Percentiles rank a stretch among this genome's conserved stretches.
Conservation (phyloP, 2,329 filamentous ascomycete genomes). For the Monilinia polystroma region DNA sequence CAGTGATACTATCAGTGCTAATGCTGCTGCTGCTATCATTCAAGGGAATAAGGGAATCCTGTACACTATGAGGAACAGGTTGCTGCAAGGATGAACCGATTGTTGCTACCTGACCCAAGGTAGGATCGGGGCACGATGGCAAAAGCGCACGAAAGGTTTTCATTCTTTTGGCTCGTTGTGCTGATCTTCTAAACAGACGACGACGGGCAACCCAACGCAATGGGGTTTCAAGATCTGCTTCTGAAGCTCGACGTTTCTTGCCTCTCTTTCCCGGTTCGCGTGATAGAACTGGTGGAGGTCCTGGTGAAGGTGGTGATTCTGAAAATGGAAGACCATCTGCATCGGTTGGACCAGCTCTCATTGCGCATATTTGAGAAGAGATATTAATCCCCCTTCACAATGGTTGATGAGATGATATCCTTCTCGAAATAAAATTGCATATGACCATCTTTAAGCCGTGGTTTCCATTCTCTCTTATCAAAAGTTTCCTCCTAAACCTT, state of each 20-base stretch:
- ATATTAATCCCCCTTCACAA: neutral
- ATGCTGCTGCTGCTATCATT: neutral
- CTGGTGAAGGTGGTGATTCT: constrained; percentile 2
- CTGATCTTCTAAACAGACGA: too few relatives aligned
- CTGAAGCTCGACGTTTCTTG: constrained; percentile 14
- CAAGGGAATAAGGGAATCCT: neutral
- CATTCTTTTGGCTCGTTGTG: neutral
- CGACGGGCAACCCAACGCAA: too few relatives aligned
- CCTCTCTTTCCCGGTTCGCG: neutral
- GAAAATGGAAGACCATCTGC: neutral
- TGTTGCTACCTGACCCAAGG: neutral
- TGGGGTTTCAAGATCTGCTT: neutral
- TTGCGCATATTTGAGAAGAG: neutral
- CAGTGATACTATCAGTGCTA: too few relatives aligned
- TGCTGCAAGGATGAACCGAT: too few relatives aligned
- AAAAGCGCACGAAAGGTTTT: neutral
- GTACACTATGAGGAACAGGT: too few relatives aligned
- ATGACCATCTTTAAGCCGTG: neutral
- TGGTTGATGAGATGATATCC: constrained; percentile 4
- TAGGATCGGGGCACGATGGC: neutral
- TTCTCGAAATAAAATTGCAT: neutral
- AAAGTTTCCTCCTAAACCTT: neutral
- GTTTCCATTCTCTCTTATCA: constrained; percentile 1
- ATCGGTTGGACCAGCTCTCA: neutral
- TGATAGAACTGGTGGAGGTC: neutral